Evolutionary conservation across 163 green algal genomes (phyloP), one percentile per base, ranked within the genome.

Genomic region (Volvox carteri): DNA sequence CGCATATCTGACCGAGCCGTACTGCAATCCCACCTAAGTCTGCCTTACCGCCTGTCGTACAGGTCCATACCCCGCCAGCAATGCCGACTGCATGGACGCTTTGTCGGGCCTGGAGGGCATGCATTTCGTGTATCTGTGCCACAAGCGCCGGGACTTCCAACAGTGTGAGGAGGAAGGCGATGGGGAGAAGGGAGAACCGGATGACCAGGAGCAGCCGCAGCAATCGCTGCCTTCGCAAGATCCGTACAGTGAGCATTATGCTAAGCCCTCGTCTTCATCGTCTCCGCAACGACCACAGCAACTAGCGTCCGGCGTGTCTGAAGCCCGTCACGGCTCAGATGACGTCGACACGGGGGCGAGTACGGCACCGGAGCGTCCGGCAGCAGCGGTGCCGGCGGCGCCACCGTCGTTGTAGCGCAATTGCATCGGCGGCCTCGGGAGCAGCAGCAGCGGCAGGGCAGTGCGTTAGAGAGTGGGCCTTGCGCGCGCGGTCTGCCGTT

Each of bases 61-160:
- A 88, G 81, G 83, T 18, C 84, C 84, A 33, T 90, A 90, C 72
- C 73, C 84, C 41, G 72, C 72, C 50, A 85, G 37, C 42, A 85
- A 90, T 72, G n/a, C 35, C 3, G 65, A 81, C 76, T 87, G 62
- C 68, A 87, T 89, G 75, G 90, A 89, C 25, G 62, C 77, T 1
- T 60, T 90, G 42, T 80, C 68, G 21, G 87, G 46, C 1, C 70
- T 93, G 44, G 79, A 89, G n/a, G 42, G 78, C 52, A 88, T 90
- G 44, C 90, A 93, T 62, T 93, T 91, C 41, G 78, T 92, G 23
- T 93, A 93, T 74, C 42, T 92, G 0, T 93, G 90, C 84, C 62
- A 21, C 48, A 93, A 92, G 84, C 56, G 19, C 28, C 39, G 7
- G 1, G 73, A 81, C 44, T 23, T 39, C 30, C 62, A 41, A 33